A percentile compares a stretch with the other conserved stretches of the same genome.
These are phyloP conservation scores for Leccinum longicurvipes DNA, from an alignment of 768 basidiomycete species.

Conservation along the genomic window DNA sequence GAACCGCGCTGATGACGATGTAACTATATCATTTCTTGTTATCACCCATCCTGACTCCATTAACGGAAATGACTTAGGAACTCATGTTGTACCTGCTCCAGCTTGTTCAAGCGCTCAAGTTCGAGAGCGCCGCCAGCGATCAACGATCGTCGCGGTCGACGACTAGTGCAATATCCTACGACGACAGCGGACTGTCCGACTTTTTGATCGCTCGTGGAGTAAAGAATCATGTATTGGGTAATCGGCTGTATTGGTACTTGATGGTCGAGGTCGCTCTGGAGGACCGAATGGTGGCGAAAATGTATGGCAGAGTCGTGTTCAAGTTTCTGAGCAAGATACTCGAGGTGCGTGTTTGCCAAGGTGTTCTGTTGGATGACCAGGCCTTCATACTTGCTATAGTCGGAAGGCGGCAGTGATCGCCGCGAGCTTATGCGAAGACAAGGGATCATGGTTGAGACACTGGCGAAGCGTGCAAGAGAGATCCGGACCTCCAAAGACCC, in stretches of 20 bases:
- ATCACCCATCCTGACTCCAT: neutral
- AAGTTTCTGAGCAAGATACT: constrained; percentile 86
- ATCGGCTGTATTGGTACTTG: constrained; percentile 94
- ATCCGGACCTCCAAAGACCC: constrained; percentile 88
- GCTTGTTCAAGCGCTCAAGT: constrained; percentile 96
- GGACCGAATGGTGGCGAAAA: constrained; percentile 82
- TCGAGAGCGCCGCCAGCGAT: constrained; percentile 80
- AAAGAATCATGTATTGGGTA: constrained; percentile 79
- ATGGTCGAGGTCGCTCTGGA: constrained; percentile 93
- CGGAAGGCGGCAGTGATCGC: constrained; percentile 75
- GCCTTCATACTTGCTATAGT: constrained; percentile 34
- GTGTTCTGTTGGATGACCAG: neutral
- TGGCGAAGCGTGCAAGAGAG: constrained; percentile 84
- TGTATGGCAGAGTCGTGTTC: constrained; percentile 90
- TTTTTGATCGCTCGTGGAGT: constrained; percentile 88
- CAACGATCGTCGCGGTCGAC: constrained; percentile 72
- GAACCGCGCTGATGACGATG: constrained; percentile 91
- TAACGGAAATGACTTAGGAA: constrained; percentile 52
- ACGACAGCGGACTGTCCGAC: constrained; percentile 90
- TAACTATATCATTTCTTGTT: constrained; percentile 33
- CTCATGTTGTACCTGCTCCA: constrained; percentile 89
- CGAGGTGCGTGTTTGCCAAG: constrained; percentile 52
- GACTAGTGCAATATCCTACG: constrained; percentile 75
- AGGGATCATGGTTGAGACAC: constrained; percentile 80
- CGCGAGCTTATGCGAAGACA: constrained; percentile 90